Conservation (phyloP, 352 stramenopile species). For the Phytopythium montanum region DNA sequence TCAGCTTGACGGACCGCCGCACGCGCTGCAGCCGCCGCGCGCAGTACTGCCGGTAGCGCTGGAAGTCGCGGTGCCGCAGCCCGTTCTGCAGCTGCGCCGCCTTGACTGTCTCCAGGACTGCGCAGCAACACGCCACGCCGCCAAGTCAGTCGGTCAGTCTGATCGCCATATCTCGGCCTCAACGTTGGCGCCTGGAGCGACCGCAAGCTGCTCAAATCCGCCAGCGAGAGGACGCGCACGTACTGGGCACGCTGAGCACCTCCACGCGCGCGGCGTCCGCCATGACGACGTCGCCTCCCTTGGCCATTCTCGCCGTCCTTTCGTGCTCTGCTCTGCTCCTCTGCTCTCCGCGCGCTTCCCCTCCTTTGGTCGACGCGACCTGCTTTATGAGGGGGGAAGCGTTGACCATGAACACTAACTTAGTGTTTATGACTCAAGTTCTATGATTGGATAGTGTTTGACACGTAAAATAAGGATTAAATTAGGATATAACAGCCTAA, state of each 20-base stretch:
- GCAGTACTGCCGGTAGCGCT: constrained; percentile 91
- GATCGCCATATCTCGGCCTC: neutral
- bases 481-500: too few relatives aligned
- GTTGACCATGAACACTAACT: too few relatives aligned
- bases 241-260: constrained; percentile 50
- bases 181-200: neutral
- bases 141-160: neutral
- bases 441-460: too few relatives aligned
- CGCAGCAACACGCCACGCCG: neutral
- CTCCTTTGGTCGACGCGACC: too few relatives aligned
- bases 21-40: constrained; percentile 80
- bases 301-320: constrained; percentile 17
- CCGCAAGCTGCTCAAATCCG: neutral
- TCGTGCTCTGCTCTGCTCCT: neutral
- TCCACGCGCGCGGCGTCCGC: constrained; percentile 25
- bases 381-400: too few relatives aligned
- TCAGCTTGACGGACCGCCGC: constrained; percentile 87
- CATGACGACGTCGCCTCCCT: constrained; percentile 19
- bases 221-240: constrained; percentile 7
- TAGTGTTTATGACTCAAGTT: too few relatives aligned
- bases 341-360: neutral
- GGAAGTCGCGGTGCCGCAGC: constrained; percentile 88
- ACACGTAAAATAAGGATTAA: too few relatives aligned
- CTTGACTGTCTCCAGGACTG: constrained; percentile 87
- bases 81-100: constrained; percentile 88